These are phyloP conservation scores for Zoysia matrella DNA, from an alignment of 202 grass and related monocot genomes.

Conservation along the genomic window DNA sequence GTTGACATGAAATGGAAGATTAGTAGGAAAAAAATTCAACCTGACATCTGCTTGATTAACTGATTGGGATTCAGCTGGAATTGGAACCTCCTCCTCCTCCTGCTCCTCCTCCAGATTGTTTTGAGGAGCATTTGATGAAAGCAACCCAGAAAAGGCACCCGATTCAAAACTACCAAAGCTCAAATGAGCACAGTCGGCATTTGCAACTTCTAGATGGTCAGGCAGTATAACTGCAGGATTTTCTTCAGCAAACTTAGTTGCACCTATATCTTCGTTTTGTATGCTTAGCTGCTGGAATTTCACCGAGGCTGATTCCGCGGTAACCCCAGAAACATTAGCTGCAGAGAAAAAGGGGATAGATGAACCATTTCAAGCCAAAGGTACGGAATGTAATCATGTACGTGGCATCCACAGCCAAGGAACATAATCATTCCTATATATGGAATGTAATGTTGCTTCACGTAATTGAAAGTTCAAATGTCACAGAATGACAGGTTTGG, in stretches of 20 bases:
- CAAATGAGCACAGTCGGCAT: conserved; percentile 82
- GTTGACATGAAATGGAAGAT: neutral
- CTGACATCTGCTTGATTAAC: conserved; percentile 63
- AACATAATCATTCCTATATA: neutral
- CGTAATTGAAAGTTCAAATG: conserved; percentile 23
- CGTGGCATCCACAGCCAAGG: no score
- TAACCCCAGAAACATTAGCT: conserved; percentile 61
- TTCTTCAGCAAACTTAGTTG: conserved; percentile 62
- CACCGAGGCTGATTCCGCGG: conserved; percentile 51
- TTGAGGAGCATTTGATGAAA: conserved; percentile 65
- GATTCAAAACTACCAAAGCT: conserved; percentile 99
- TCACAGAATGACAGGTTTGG: neutral
- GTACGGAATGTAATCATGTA: neutral
- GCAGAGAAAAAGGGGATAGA: neutral
- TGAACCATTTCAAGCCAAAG: conserved; percentile 9
- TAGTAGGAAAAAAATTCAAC: conserved; percentile 27
- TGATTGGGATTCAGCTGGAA: conserved; percentile 63
- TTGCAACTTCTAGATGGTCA: conserved; percentile 82
- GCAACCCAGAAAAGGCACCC: conserved; percentile 92
- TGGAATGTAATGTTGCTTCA: neutral
- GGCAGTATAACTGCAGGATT: conserved; percentile 95
- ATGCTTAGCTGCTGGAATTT: conserved; percentile 83
- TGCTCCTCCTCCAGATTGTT: conserved; percentile 48
- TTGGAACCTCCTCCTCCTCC: neutral
- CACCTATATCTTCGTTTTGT: conserved; percentile 62